Evolutionary conservation across 176 grass and related monocot species (phyloP), one percentile per base, ranked within the genome.

Genomic region (Oropetium thomaeum): DNA sequence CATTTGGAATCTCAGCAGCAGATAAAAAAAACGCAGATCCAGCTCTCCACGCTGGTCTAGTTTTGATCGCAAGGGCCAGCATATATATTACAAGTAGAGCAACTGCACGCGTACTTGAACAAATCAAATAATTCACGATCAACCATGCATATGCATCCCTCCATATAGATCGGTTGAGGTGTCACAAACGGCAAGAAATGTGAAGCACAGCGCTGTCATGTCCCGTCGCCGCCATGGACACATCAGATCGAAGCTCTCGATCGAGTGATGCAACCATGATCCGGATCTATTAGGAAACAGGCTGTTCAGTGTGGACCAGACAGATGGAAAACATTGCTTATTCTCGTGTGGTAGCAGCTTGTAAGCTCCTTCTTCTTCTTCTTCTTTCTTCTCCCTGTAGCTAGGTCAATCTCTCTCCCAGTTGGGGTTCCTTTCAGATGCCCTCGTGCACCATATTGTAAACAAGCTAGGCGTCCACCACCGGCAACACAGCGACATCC

Each of bases 401-500:
- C 29, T 41, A 81, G 58, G 65, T 70, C 78, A 71, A 76, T 43
- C 42, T 60, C 5, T n/a, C 15, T 58, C 14, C 34, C 7, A 1
- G 10, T 42, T 12, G 26, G 5, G 54, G 37, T 74, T 74, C 5
- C 53, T 40, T 69, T 28, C 5, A 29, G 79, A 82, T 82, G 81
- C 79, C 27, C 74, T 45, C 68, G 33, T 74, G 80, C 9, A 13
- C 4, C 14, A 39, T 87, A 65, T 40, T 66, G 2, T 87, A 76
- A 23, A n/a, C n/a, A n/a, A n/a, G n/a, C n/a, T n/a, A n/a, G 26
- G 14, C 30, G 29, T 13, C 38, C 30, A 44, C 28, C 84, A 71
- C 84, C 84, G 79, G 85, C 85, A 77, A 38, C 48, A 71, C 39
- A 10, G 73, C 39, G 79, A 82, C 85, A 82, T 48, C 60, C 32